These are phyloP conservation scores for Bodo saltans DNA, from an alignment of 78 protist species.

Conservation along the genomic window DNA sequence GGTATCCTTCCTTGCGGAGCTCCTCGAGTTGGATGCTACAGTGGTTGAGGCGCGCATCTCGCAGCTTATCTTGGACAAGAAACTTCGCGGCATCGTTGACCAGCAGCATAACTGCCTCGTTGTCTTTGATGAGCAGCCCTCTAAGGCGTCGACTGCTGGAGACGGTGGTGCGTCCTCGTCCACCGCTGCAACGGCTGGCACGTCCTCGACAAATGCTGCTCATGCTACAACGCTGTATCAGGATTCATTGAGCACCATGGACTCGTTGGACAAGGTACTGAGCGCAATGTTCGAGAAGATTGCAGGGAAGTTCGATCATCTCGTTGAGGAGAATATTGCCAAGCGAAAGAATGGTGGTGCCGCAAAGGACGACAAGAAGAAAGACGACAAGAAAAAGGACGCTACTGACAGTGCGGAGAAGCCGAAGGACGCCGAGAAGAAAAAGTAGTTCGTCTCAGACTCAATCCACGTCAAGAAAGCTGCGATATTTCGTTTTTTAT, in stretches of 20 bases:
- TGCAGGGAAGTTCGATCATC: conserved; percentile 2
- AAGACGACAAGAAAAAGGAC: conserved; percentile 18
- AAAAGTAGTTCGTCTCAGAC: too few species aligned
- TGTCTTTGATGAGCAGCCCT: conserved; percentile 72
- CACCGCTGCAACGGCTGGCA: too few species aligned
- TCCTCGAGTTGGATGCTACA: conserved; percentile 64
- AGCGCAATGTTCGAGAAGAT: conserved; percentile 68
- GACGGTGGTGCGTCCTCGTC: conserved; percentile 38
- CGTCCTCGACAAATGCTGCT: too few species aligned
- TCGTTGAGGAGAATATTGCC: background rate
- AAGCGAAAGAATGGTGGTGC: background rate
- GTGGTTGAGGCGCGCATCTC: conserved; percentile 83
- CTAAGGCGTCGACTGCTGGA: too few species aligned
- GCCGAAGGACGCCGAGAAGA: background rate
- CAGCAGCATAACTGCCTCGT: conserved; percentile 88
- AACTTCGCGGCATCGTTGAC: conserved; percentile 90
- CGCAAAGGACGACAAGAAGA: conserved; percentile 13
- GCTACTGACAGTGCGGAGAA: background rate
- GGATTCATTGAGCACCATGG: conserved; percentile 66
- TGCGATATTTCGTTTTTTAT: too few species aligned
- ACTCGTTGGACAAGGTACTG: conserved; percentile 63
- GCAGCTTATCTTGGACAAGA: conserved; percentile 92
- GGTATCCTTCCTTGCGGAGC: conserved; percentile 71
- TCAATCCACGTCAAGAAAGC: too few species aligned
- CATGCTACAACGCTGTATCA: conserved; percentile 40